Evolutionary conservation across 75 land plant genomes (phyloP).

Genomic region (Selaginella moellendorffii): DNA sequence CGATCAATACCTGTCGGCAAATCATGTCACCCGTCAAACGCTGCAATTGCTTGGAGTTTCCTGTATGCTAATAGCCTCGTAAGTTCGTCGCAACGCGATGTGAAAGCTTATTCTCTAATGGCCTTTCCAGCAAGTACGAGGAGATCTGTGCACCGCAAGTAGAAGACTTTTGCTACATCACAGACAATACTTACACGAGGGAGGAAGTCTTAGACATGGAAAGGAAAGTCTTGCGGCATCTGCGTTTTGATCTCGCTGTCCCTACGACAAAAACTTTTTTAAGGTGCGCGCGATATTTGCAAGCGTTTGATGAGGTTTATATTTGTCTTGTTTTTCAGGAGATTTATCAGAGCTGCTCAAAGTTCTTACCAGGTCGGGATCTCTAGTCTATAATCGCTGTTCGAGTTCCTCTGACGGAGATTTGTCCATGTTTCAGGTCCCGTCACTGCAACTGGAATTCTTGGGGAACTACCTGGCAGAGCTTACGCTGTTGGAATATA

Average conservation of each 20-base stretch:
- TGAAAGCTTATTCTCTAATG: not conserved
- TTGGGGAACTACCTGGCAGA: slow-evolving; percentile 43
- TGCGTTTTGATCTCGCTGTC: not conserved
- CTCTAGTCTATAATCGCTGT: too few species aligned
- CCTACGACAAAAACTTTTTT: not conserved
- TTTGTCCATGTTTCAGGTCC: slow-evolving; percentile 29
- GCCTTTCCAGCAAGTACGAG: not conserved
- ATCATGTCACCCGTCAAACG: slow-evolving; percentile 25
- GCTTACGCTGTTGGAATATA: slow-evolving; percentile 44
- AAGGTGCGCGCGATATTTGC: not conserved
- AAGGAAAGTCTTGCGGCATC: not conserved
- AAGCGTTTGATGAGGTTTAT: too few species aligned
- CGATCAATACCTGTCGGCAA: slow-evolving; percentile 31
- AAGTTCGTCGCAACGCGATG: not conserved
- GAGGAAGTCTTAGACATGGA: not conserved
- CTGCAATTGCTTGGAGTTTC: slow-evolving; percentile 37
- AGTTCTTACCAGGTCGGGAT: slow-evolving; percentile 16
- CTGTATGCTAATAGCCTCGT: slow-evolving; percentile 47
- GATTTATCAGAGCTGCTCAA: slow-evolving; percentile 31
- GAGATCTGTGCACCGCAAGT: slow-evolving; percentile 6
- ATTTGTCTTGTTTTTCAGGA: slow-evolving; percentile 20
- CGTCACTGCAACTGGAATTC: slow-evolving; percentile 35
- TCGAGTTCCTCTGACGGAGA: too few species aligned
- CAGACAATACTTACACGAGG: slow-evolving; percentile 5
- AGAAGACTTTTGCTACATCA: slow-evolving; percentile 9